Base-by-base conservation (phyloP, 129 eudicot genomes). In the Lactuca saligna region DNA sequence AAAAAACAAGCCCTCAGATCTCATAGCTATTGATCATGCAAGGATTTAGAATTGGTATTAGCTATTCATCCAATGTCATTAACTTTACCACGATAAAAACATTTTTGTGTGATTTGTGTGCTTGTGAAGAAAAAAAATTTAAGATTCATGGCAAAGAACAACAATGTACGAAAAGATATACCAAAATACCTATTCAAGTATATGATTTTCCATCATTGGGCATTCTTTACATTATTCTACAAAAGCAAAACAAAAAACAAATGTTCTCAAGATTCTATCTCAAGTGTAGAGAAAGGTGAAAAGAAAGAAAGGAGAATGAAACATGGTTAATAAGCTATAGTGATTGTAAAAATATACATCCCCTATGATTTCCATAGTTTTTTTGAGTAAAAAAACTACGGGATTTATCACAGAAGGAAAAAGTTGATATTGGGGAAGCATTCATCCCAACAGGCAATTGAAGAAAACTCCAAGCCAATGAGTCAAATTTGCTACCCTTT, bases 371-470 rank as follows among this genome's bases (percentile, higher is more conserved):
- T 8, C 37, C 68, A 60, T 15, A 46, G 51, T 46, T 46, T 46
- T 46, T 3, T 8, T 2, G 2, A 42, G 1, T 42, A 8, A 46
- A 46, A 46, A 46, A 11, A 5, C 1, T 0, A 44, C 7, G n/a
- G 15, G 5, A 46, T 46, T 46, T 46, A 46, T 46, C 51, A 46
- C 3, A 46, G 51, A 46, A 46, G 0, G 51, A 46, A 11, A 42
- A 46, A 12, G 0, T 51, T 20, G 5, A 58, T 78, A 4, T 82
- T 44, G 81, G 81, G 87, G 63, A 81, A 78, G 81, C 68, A 71
- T 82, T 82, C 87, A 82, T 82, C 87, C 74, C 87, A 17, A 70
- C 33, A 73, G 83, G 78, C 87, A 73, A 65, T 8, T 5, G 17
- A 63, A 39, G 25, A 8, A 46, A 1, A 67, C 61, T 33, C 33